These are phyloP conservation scores for Margaritispora aquatica DNA, from an alignment of 495 filamentous ascomycete species.

Conservation along the genomic window DNA sequence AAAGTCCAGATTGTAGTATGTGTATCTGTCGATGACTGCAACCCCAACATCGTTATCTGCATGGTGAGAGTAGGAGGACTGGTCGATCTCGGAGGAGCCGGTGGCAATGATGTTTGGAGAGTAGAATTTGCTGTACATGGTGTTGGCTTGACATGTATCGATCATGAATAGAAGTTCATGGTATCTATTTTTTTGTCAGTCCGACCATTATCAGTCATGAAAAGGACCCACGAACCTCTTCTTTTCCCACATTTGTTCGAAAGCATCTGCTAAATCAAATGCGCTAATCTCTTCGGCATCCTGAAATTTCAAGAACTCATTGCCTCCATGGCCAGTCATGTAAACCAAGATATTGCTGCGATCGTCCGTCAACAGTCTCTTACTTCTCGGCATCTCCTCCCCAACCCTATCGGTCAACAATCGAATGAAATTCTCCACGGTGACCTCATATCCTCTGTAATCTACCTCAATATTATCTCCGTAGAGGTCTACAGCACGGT, in stretches of 20 bases:
- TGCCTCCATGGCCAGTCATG: conserved; percentile 99
- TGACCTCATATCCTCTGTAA: conserved; percentile 96
- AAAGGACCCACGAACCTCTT: conserved; percentile 54
- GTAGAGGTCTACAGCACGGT: conserved; percentile 91
- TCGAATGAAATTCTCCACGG: conserved; percentile 97
- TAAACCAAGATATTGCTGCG: conserved; percentile 96
- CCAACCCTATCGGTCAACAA: conserved; percentile 89
- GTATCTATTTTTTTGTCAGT: too few relatives aligned
- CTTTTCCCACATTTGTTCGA: conserved; percentile 99
- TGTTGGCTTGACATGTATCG: conserved; percentile 98
- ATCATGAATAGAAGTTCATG: conserved; percentile 99
- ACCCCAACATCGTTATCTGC: conserved; percentile 97
- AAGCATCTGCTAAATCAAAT: conserved; percentile 93
- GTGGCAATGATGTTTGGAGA: conserved; percentile 96
- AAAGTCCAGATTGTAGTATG: conserved; percentile 97
- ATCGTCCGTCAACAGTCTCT: conserved; percentile 84
- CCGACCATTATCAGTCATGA: too few relatives aligned
- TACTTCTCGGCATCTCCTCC: conserved; percentile 88
- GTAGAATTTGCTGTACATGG: conserved; percentile 97
- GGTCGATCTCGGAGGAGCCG: conserved; percentile 85
- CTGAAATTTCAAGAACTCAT: conserved; percentile 97
- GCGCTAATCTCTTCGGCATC: conserved; percentile 96
- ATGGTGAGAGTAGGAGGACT: conserved; percentile 93
- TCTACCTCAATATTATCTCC: conserved; percentile 99
- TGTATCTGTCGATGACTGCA: conserved; percentile 96